Percentiles rank a stretch among this genome's conserved stretches.
Conservation (phyloP, 345 rosid genomes). For the Isatis tinctoria region DNA sequence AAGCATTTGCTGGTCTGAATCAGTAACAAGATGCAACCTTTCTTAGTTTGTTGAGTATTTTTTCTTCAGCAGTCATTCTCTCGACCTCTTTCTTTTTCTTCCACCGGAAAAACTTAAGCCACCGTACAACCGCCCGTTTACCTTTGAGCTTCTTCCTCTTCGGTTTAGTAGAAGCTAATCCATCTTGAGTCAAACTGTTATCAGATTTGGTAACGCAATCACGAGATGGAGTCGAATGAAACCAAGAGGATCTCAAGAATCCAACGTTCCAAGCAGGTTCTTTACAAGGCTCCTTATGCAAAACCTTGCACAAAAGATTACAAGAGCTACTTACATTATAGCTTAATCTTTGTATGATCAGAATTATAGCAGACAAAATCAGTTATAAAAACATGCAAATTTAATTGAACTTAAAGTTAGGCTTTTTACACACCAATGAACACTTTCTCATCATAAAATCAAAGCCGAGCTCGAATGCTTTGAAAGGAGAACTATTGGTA, state of each 20-base stretch:
- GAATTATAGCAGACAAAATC: not conserved
- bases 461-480: slow-evolving; percentile 2
- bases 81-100: slow-evolving; percentile 89
- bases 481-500: slow-evolving; percentile 12
- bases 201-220: slow-evolving; percentile 19
- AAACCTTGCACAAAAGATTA: slow-evolving; percentile 59
- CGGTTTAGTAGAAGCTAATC: slow-evolving; percentile 33
- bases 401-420: not conserved
- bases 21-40: slow-evolving; percentile 41
- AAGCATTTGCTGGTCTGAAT: not conserved
- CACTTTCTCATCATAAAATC: not conserved
- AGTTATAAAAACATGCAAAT: not conserved
- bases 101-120: slow-evolving; percentile 87
- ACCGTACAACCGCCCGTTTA: slow-evolving; percentile 82
- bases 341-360: slow-evolving; percentile 12
- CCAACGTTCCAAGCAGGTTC: not conserved
- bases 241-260: slow-evolving; percentile 33
- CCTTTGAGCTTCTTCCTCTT: slow-evolving; percentile 81
- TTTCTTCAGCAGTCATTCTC: slow-evolving; percentile 90
- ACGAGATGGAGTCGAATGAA: slow-evolving; percentile 39
- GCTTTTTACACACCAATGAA: not conserved
- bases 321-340: slow-evolving; percentile 50
- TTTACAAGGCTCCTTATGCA: slow-evolving; percentile 28
- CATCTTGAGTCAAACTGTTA: slow-evolving; percentile 21
- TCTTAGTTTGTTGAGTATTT: slow-evolving; percentile 62